phyloP scores from a whole-genome alignment of 2,329 filamentous ascomycete species.

The Beauveria rudraprayagi region DNA sequence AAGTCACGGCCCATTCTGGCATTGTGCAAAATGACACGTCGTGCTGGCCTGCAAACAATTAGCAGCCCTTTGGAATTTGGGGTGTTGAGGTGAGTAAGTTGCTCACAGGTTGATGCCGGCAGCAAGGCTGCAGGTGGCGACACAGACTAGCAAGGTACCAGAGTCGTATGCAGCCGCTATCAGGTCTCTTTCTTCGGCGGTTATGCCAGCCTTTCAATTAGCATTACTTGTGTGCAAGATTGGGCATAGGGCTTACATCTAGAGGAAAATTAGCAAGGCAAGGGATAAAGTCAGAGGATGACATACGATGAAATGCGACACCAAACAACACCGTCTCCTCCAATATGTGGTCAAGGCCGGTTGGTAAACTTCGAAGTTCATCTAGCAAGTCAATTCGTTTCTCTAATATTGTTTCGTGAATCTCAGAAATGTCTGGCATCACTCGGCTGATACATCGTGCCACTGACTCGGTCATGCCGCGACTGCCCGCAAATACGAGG shows the following conservation, averaged over 20 bases:
- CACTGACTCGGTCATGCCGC: constrained; percentile 58
- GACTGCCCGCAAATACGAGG: constrained; percentile 66
- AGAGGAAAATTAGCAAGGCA: not conserved
- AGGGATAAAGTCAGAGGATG: not conserved
- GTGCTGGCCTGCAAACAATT: constrained; percentile 39
- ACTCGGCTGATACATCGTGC: constrained; percentile 60
- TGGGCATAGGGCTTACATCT: constrained; percentile 29
- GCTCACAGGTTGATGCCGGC: constrained; percentile 66
- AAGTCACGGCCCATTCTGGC: constrained; percentile 69
- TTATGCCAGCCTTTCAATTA: constrained; percentile 52
- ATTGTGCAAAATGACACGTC: constrained; percentile 67
- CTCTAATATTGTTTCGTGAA: constrained; percentile 42
- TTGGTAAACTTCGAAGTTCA: constrained; percentile 56
- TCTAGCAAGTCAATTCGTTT: constrained; percentile 56
- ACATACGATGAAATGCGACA: constrained; percentile 66
- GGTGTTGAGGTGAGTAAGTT: not conserved
- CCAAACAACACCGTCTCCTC: constrained; percentile 57
- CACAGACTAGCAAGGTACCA: constrained; percentile 60
- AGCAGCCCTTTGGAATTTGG: constrained; percentile 1
- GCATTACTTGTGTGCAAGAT: constrained; percentile 4
- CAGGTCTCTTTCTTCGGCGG: constrained; percentile 65
- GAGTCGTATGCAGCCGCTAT: constrained; percentile 63
- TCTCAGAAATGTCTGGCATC: constrained; percentile 44
- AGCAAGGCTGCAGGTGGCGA: constrained; percentile 73
- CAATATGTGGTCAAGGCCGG: constrained; percentile 57